These are phyloP conservation scores for Noccaea caerulescens DNA, from an alignment of 345 rosid genomes.

Conservation along the genomic window DNA sequence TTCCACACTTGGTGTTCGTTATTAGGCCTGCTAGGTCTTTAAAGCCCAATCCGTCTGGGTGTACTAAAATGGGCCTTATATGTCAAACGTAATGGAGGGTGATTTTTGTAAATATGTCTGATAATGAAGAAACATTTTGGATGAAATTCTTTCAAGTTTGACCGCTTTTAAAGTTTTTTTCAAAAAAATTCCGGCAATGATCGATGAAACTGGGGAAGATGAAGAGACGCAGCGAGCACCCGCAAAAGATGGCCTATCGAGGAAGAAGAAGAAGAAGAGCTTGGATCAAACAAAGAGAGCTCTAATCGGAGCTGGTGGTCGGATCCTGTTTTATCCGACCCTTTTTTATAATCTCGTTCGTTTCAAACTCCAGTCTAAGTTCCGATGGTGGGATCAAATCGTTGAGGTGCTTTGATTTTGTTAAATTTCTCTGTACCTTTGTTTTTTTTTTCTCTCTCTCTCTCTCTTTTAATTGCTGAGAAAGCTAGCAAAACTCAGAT, in stretches of 20 bases:
- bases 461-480: neutral
- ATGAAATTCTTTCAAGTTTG: neutral
- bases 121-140: neutral
- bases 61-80: neutral
- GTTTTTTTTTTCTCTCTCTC: neutral
- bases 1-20: no score
- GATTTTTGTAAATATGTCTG: neutral
- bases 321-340: slow-evolving; percentile 45
- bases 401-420: slow-evolving; percentile 29
- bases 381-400: slow-evolving; percentile 46
- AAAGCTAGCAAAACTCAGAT: neutral
- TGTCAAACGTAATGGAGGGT: neutral
- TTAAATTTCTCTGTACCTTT: neutral
- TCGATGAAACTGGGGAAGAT: slow-evolving; percentile 25
- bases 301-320: slow-evolving; percentile 41
- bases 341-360: slow-evolving; percentile 41
- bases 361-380: slow-evolving; percentile 40
- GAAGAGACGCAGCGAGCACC: slow-evolving; percentile 31
- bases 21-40: no score
- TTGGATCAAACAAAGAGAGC: slow-evolving; percentile 40
- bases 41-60: neutral
- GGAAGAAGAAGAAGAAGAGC: slow-evolving; percentile 20
- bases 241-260: neutral
- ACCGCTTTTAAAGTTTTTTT: neutral
- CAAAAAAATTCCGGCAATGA: slow-evolving; percentile 20